Evolutionary conservation across 495 filamentous ascomycete genomes (phyloP).

Genomic region (Clavariopsis aquatica): DNA sequence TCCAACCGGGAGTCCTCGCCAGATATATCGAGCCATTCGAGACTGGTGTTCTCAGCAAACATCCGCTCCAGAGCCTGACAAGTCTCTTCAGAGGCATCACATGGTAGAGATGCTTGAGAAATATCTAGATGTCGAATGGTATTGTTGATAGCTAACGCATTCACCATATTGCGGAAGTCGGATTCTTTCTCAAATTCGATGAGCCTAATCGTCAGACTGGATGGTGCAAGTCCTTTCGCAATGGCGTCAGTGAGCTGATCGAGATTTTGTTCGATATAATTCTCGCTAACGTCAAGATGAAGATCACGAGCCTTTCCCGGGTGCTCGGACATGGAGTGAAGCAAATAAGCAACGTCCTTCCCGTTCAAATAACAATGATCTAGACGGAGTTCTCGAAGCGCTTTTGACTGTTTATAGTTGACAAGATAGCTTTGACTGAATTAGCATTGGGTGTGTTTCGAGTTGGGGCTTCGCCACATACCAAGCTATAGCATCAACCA

Average conservation of each 20-base stretch:
- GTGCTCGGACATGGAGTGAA: conserved; percentile 65
- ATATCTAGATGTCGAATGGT: conserved; percentile 81
- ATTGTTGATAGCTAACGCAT: conserved; percentile 70
- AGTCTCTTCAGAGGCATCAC: conserved; percentile 72
- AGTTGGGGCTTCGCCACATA: conserved; percentile 28
- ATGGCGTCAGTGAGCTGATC: conserved; percentile 70
- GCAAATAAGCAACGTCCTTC: conserved; percentile 71
- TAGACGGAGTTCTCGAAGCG: conserved; percentile 68
- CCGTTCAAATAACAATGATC: conserved; percentile 81
- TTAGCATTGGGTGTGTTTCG: not conserved
- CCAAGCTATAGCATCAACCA: conserved; percentile 43
- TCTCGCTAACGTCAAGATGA: conserved; percentile 79
- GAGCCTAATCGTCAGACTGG: conserved; percentile 76
- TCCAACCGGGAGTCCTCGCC: conserved; percentile 89
- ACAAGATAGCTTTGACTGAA: conserved; percentile 29
- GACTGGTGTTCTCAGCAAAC: conserved; percentile 74
- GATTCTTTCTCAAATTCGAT: conserved; percentile 79
- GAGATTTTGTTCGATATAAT: conserved; percentile 73
- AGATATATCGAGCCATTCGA: conserved; percentile 80
- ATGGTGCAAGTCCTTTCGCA: conserved; percentile 62
- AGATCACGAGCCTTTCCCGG: conserved; percentile 62
- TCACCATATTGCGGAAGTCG: conserved; percentile 71
- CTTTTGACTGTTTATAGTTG: conserved; percentile 56
- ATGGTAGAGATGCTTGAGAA: conserved; percentile 81
- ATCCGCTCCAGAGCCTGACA: conserved; percentile 71